A percentile compares a stretch with the other conserved stretches of the same genome.
Evolutionary conservation across 208 protist species (phyloP).

Genomic region (Balamuthia mandrillaris): DNA sequence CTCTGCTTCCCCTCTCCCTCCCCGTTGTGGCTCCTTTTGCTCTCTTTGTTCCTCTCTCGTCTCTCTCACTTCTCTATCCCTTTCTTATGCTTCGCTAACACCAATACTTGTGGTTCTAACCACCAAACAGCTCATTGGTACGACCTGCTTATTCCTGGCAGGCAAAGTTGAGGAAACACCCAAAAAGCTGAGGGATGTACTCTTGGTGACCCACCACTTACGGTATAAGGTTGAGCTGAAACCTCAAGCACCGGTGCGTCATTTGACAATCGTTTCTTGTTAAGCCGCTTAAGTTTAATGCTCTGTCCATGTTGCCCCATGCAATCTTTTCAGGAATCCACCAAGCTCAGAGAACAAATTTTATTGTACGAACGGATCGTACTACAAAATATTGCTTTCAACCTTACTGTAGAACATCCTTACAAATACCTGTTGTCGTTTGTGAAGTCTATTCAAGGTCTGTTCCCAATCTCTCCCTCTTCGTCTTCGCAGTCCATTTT

Average conservation of each 20-base stretch:
- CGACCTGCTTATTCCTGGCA: slow-evolving; percentile 73
- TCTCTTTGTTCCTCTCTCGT: too few species aligned
- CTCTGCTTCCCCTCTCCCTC: background rate
- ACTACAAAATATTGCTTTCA: slow-evolving; percentile 14
- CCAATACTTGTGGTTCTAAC: too few species aligned
- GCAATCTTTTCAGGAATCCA: background rate
- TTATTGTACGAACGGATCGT: background rate
- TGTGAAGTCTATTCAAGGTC: background rate
- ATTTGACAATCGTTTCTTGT: background rate
- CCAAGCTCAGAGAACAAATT: background rate
- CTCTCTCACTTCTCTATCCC: too few species aligned
- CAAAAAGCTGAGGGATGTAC: slow-evolving; percentile 70
- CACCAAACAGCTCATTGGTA: slow-evolving; percentile 52
- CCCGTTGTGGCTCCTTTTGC: background rate
- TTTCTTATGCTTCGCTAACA: background rate
- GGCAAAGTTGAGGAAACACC: slow-evolving; percentile 70
- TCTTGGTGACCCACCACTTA: slow-evolving; percentile 41
- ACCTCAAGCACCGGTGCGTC: background rate
- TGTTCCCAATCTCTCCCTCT: background rate
- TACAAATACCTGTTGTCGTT: slow-evolving; percentile 26
- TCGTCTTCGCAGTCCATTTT: background rate
- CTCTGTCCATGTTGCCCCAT: background rate
- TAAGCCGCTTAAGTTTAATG: background rate
- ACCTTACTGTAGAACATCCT: slow-evolving; percentile 22
- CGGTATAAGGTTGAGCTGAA: slow-evolving; percentile 35